Conservation (phyloP, 2,329 filamentous ascomycete species). For the Epichloe sp. region DNA sequence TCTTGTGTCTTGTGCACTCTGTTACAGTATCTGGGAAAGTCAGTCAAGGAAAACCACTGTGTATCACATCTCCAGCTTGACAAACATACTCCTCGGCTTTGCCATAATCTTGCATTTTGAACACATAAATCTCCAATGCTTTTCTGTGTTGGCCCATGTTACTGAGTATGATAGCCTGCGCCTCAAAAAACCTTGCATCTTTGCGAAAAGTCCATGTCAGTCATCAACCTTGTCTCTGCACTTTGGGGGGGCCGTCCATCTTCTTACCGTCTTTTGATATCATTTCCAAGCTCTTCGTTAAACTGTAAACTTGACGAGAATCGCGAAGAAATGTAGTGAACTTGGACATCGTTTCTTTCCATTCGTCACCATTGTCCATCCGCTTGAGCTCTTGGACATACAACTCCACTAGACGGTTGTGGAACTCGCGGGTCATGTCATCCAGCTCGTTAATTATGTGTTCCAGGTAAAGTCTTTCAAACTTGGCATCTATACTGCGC, state of each 20-base stretch:
- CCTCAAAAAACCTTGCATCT: conserved; percentile 87
- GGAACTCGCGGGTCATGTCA: conserved; percentile 73
- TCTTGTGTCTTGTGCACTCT: conserved; percentile 56
- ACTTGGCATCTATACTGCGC: conserved; percentile 48
- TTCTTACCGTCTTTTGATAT: conserved; percentile 65
- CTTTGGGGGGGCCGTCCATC: not conserved
- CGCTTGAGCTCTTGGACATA: conserved; percentile 43
- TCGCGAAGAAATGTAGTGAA: conserved; percentile 63
- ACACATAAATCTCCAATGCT: conserved; percentile 94
- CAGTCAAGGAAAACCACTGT: conserved; percentile 6
- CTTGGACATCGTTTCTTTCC: conserved; percentile 46
- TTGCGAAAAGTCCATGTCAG: conserved; percentile 5
- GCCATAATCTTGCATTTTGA: conserved; percentile 71
- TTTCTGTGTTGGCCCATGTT: conserved; percentile 95
- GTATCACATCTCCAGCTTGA: not conserved
- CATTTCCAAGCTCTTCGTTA: conserved; percentile 60
- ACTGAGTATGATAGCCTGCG: conserved; percentile 78
- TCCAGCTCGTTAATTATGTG: conserved; percentile 82
- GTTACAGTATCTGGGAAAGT: conserved; percentile 63
- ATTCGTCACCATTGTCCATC: conserved; percentile 31
- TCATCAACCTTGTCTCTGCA: not conserved
- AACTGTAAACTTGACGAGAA: conserved; percentile 64
- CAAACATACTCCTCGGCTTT: conserved; percentile 80
- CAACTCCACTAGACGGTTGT: conserved; percentile 69
- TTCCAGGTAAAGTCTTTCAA: conserved; percentile 76